A percentile compares a stretch with the other conserved stretches of the same genome.
These are phyloP conservation scores for Mucor circinelloides DNA, from an alignment of 371 early-diverging fungal species.

Conservation along the genomic window DNA sequence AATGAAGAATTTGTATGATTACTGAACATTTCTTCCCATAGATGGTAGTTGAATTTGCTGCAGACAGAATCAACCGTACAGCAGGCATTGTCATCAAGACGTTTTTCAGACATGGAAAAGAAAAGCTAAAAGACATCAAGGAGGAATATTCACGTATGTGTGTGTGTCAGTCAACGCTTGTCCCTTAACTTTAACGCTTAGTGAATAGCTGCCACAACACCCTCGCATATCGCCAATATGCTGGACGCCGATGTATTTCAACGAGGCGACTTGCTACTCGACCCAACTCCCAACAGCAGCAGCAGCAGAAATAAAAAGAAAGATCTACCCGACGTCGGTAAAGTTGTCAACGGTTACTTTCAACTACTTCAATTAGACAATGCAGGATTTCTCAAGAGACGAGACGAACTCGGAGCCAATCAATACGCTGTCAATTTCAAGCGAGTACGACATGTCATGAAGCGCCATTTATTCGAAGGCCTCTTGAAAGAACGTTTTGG, in stretches of 20 bases:
- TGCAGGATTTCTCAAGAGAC: slow-evolving; percentile 62
- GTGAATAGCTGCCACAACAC: slow-evolving; percentile 46
- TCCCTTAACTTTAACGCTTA: too few species aligned
- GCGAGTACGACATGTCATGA: slow-evolving; percentile 55
- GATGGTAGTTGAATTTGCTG: slow-evolving; percentile 45
- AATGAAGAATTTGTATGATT: neutral
- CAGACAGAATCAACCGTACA: slow-evolving; percentile 63
- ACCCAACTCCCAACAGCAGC: slow-evolving; percentile 30
- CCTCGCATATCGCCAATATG: slow-evolving; percentile 54
- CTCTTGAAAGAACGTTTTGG: slow-evolving; percentile 76
- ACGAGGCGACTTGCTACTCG: slow-evolving; percentile 55
- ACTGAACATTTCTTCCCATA: neutral
- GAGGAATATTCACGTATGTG: slow-evolving; percentile 40
- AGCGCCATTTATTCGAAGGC: slow-evolving; percentile 62
- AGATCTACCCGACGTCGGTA: slow-evolving; percentile 36
- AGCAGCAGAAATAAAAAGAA: slow-evolving; percentile 18
- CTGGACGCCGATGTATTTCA: slow-evolving; percentile 54
- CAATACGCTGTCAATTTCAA: slow-evolving; percentile 71
- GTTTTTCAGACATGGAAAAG: slow-evolving; percentile 56
- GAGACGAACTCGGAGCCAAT: slow-evolving; percentile 74
- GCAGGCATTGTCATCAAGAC: slow-evolving; percentile 66
- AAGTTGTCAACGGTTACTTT: slow-evolving; percentile 63
- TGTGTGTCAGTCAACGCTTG: too few species aligned
- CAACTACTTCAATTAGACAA: slow-evolving; percentile 63
- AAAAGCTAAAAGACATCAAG: slow-evolving; percentile 47